Conservation (phyloP, 768 basidiomycete genomes). For the Piloderma croceum region DNA sequence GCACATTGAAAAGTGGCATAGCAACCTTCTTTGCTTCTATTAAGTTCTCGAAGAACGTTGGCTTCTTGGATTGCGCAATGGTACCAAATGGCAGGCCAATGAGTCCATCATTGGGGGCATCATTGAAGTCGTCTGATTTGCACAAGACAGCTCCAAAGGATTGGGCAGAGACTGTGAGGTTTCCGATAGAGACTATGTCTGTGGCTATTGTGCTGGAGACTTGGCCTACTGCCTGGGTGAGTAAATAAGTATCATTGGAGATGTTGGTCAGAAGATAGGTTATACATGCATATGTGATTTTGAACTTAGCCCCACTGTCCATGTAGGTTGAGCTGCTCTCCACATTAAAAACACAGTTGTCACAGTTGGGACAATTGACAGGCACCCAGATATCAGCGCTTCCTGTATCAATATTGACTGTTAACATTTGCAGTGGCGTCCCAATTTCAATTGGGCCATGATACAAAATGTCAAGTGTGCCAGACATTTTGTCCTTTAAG, state of each 20-base stretch:
- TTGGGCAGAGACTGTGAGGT: slow-evolving; percentile 41
- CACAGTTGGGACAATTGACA: slow-evolving; percentile 34
- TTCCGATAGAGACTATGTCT: slow-evolving; percentile 48
- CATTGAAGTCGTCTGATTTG: slow-evolving; percentile 45
- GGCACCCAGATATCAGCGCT: slow-evolving; percentile 63
- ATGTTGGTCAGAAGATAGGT: too few relatives aligned
- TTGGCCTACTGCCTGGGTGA: slow-evolving; percentile 44
- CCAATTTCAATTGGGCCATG: slow-evolving; percentile 47
- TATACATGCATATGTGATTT: slow-evolving; percentile 43
- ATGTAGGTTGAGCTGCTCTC: slow-evolving; percentile 38
- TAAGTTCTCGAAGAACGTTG: slow-evolving; percentile 64
- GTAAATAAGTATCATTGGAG: too few relatives aligned
- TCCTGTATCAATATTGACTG: slow-evolving; percentile 64
- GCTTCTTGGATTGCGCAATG: slow-evolving; percentile 39
- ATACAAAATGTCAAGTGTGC: slow-evolving; percentile 41
- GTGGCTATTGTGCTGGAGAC: slow-evolving; percentile 44
- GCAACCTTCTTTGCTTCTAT: slow-evolving; percentile 36
- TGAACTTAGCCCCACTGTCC: slow-evolving; percentile 27
- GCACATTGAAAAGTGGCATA: slow-evolving; percentile 52
- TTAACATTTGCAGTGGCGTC: slow-evolving; percentile 45
- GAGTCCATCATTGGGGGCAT: slow-evolving; percentile 50
- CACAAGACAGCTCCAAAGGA: slow-evolving; percentile 49
- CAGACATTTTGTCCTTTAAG: slow-evolving; percentile 36
- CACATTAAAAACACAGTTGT: slow-evolving; percentile 32
- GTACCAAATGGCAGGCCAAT: slow-evolving; percentile 58